These are phyloP conservation scores for Zea luxurians DNA, from an alignment of 176 grass and related monocot species.

Conservation along the genomic window DNA sequence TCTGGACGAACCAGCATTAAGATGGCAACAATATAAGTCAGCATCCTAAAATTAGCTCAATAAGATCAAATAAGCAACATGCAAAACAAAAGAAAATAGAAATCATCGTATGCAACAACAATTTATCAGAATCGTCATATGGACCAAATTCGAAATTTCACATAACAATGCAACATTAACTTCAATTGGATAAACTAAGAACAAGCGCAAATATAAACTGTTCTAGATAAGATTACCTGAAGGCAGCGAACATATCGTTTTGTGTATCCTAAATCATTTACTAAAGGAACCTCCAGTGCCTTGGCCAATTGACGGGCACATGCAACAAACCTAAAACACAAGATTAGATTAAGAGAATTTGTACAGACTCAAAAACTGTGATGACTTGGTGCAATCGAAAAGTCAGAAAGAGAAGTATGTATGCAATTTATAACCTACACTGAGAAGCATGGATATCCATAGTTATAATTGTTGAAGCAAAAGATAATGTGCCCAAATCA, in stretches of 20 bases:
- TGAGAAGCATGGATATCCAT: too few species aligned
- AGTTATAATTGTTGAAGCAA: neutral
- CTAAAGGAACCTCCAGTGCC: slow-evolving; percentile 91
- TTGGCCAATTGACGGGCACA: slow-evolving; percentile 87
- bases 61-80: neutral
- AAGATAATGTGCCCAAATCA: slow-evolving; percentile 9
- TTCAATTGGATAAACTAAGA: neutral
- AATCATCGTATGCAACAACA: neutral
- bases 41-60: neutral
- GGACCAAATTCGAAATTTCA: neutral
- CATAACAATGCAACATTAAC: neutral
- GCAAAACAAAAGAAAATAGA: neutral
- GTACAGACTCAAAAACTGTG: neutral
- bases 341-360: slow-evolving; percentile 30
- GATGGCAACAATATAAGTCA: slow-evolving; percentile 34
- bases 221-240: slow-evolving; percentile 55
- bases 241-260: slow-evolving; percentile 98
- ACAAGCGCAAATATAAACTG: slow-evolving; percentile 16
- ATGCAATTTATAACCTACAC: slow-evolving; percentile 8
- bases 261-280: slow-evolving; percentile 98
- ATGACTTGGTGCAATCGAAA: neutral
- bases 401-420: neutral
- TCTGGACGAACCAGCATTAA: slow-evolving; percentile 53
- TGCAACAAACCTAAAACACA: slow-evolving; percentile 74
- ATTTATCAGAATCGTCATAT: neutral